These are phyloP conservation scores for Aspergillus pseudotamarii DNA, from an alignment of 2,329 filamentous ascomycete genomes.

Conservation along the genomic window DNA sequence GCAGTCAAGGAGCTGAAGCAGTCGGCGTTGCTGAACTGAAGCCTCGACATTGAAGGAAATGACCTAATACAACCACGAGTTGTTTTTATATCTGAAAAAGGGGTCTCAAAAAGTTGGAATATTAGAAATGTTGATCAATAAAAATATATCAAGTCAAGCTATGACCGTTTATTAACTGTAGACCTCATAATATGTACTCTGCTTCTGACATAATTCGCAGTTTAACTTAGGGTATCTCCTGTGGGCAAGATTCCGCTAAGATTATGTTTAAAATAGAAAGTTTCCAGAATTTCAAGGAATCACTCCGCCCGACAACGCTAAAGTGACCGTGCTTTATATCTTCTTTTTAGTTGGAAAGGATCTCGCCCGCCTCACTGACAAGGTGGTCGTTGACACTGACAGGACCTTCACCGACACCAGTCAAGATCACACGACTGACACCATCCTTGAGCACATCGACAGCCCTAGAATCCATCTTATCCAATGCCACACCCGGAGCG, in stretches of 20 bases:
- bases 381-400: slow-evolving; percentile 76
- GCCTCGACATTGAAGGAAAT: neutral
- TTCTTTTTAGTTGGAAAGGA: slow-evolving; percentile 27
- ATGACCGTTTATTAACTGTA: neutral
- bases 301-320: neutral
- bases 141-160: neutral
- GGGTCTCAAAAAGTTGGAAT: neutral
- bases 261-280: neutral
- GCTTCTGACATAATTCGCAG: neutral
- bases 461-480: slow-evolving; percentile 59
- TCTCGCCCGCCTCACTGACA: slow-evolving; percentile 67
- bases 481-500: slow-evolving; percentile 58
- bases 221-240: neutral
- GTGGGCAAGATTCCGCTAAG: neutral
- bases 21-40: slow-evolving; percentile 40
- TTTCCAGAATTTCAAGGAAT: neutral
- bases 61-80: neutral
- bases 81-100: neutral
- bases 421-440: slow-evolving; percentile 86
- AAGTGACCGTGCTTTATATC: neutral
- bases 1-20: slow-evolving; percentile 53
- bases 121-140: neutral
- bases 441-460: slow-evolving; percentile 71
- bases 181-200: neutral
- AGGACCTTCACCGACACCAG: slow-evolving; percentile 87